Percentiles rank a stretch among this genome's conserved stretches.
Evolutionary conservation across 2,329 filamentous ascomycete genomes (phyloP).

Genomic region (Ophiosphaerella herpotricha): DNA sequence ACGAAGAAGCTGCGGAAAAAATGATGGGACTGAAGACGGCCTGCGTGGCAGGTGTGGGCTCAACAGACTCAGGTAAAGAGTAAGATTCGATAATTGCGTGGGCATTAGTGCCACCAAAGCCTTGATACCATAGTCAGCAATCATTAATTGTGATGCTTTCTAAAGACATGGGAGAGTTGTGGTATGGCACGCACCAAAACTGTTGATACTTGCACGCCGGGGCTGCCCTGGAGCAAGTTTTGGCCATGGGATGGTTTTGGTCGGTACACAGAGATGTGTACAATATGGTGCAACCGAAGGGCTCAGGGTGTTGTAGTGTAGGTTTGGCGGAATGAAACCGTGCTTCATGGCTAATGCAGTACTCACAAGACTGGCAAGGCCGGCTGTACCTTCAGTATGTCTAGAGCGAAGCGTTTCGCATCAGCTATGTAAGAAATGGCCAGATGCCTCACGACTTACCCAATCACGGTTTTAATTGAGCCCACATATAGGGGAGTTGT

Average conservation of each 20-base stretch:
- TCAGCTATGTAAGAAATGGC: too few relatives aligned
- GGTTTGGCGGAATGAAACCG: conserved; percentile 33
- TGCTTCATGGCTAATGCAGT: conserved; percentile 46
- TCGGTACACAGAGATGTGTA: not conserved
- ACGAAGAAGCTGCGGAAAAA: conserved; percentile 10
- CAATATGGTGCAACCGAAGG: conserved; percentile 8
- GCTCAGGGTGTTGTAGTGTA: conserved; percentile 10
- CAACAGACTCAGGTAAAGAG: too few relatives aligned
- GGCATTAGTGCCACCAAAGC: conserved; percentile 27
- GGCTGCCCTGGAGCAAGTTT: not conserved
- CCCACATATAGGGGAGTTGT: conserved; percentile 12
- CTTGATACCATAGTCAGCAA: not conserved
- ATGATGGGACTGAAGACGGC: not conserved
- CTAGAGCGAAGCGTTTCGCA: too few relatives aligned
- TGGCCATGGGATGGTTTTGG: conserved; percentile 15
- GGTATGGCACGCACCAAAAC: conserved; percentile 17
- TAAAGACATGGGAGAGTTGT: not conserved
- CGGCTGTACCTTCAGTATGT: conserved; percentile 38
- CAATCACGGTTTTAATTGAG: conserved; percentile 44
- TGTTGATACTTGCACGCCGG: conserved; percentile 23
- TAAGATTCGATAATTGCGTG: conserved; percentile 27
- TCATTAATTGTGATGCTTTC: too few relatives aligned
- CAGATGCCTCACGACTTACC: conserved; percentile 8
- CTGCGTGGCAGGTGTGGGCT: not conserved
- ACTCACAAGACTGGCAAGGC: conserved; percentile 44